Conservation (phyloP, 371 early-diverging fungal genomes). For the Haplosporangium sp. region DNA sequence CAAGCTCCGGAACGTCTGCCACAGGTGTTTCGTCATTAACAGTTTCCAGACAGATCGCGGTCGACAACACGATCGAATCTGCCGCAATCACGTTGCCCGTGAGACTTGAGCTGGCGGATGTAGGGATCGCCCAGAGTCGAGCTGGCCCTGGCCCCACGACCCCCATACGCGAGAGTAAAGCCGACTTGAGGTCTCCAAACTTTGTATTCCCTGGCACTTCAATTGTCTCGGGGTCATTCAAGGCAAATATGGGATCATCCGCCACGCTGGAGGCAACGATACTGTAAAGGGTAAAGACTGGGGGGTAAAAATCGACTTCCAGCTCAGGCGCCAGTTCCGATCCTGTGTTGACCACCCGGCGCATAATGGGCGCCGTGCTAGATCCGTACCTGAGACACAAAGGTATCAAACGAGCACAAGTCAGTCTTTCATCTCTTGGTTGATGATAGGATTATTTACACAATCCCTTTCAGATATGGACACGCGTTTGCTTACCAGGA, state of each 20-base stretch:
- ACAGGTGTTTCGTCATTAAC: conserved; percentile 28
- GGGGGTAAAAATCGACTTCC: conserved; percentile 47
- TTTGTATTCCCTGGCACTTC: conserved; percentile 41
- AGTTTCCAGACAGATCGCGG: conserved; percentile 25
- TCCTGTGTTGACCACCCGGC: conserved; percentile 44
- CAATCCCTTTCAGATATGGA: neutral
- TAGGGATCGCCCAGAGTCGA: conserved; percentile 40
- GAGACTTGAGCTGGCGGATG: conserved; percentile 1
- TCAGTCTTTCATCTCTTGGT: neutral
- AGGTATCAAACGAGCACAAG: neutral
- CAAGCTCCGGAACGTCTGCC: conserved; percentile 32
- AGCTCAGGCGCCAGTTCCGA: conserved; percentile 22
- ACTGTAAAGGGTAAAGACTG: conserved; percentile 32
- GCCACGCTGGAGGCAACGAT: conserved; percentile 29
- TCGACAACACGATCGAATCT: neutral
- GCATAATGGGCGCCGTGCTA: conserved; percentile 30
- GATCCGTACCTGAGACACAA: conserved; percentile 37
- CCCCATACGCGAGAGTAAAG: conserved; percentile 6
- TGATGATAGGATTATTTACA: neutral
- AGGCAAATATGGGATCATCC: conserved; percentile 14
- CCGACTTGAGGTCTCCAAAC: conserved; percentile 33
- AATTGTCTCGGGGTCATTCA: conserved; percentile 31
- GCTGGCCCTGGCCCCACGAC: conserved; percentile 1
- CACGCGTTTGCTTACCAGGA: conserved; percentile 31
- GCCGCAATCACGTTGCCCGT: conserved; percentile 35